phyloP scores from a whole-genome alignment of 768 basidiomycete genomes.

The Crucibulum laeve region DNA sequence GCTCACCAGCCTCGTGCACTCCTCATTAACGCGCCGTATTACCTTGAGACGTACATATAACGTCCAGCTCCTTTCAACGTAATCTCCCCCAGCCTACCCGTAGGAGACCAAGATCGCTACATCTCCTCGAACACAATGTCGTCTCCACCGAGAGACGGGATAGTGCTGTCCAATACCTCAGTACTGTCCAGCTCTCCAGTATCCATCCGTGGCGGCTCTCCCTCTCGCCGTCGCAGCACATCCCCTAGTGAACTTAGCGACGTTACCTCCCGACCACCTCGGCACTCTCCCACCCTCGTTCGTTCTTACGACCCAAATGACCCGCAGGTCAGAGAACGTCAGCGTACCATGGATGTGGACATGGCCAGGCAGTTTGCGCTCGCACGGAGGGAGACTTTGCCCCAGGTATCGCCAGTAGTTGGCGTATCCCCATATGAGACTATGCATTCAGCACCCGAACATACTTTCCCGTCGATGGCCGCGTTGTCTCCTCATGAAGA shows the following conservation, averaged over 20 bases:
- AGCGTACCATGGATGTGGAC: constrained; percentile 91
- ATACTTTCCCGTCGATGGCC: constrained; percentile 28
- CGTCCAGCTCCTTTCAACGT: no score
- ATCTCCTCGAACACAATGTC: constrained; percentile 23
- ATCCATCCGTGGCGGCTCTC: constrained; percentile 35
- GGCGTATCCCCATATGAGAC: constrained; percentile 21
- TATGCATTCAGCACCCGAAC: constrained; percentile 16
- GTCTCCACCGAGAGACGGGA: constrained; percentile 29
- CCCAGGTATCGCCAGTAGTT: constrained; percentile 24
- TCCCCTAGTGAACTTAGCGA: constrained; percentile 40
- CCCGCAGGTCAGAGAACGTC: constrained; percentile 76
- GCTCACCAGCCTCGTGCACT: no score
- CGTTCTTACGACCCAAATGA: constrained; percentile 68
- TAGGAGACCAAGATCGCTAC: no score
- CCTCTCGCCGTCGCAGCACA: constrained; percentile 32
- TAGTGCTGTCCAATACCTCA: neutral
- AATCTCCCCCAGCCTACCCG: no score
- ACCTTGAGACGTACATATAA: no score
- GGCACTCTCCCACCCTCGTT: constrained; percentile 58
- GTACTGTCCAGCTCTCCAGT: constrained; percentile 36
- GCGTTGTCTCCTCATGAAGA: constrained; percentile 46
- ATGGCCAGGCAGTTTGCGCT: constrained; percentile 81
- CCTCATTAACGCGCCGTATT: no score
- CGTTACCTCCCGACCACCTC: constrained; percentile 31
- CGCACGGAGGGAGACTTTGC: constrained; percentile 65